These are phyloP conservation scores for Biancaea sappan DNA, from an alignment of 306 rosid species.

Conservation along the genomic window DNA sequence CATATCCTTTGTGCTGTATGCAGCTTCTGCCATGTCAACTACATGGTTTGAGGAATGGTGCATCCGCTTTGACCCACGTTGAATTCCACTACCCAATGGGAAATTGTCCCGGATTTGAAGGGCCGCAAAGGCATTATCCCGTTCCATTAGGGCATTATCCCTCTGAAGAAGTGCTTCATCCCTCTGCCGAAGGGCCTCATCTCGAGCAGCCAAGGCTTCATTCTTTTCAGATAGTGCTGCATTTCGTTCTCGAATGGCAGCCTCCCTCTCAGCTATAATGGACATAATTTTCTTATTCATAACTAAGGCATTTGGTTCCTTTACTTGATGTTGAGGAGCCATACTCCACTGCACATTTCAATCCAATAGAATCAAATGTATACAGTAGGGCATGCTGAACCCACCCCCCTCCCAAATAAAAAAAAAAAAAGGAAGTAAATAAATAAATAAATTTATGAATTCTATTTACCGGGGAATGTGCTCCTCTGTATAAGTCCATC, in stretches of 20 bases:
- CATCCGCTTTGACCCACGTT: constrained; percentile 73
- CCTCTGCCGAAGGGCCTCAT: constrained; percentile 81
- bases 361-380: constrained; percentile 37
- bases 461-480: constrained; percentile 59
- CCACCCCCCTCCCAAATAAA: too few relatives aligned
- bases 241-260: constrained; percentile 79
- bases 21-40: constrained; percentile 48
- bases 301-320: constrained; percentile 92
- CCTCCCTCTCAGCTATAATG: constrained; percentile 87
- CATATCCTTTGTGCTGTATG: constrained; percentile 60
- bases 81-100: constrained; percentile 55
- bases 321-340: constrained; percentile 71
- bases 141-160: constrained; percentile 82
- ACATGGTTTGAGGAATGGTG: constrained; percentile 55
- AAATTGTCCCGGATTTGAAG: constrained; percentile 64
- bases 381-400: constrained; percentile 24
- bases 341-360: constrained; percentile 76
- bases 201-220: constrained; percentile 85
- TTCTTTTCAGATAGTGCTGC: constrained; percentile 83
- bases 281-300: constrained; percentile 97
- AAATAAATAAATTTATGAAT: constrained; percentile 18
- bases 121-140: constrained; percentile 91
- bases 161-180: constrained; percentile 84
- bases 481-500: constrained; percentile 74
- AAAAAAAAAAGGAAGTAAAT: too few relatives aligned